Conservation (phyloP, 164 flowering plant species). For the Amborella trichopoda region DNA sequence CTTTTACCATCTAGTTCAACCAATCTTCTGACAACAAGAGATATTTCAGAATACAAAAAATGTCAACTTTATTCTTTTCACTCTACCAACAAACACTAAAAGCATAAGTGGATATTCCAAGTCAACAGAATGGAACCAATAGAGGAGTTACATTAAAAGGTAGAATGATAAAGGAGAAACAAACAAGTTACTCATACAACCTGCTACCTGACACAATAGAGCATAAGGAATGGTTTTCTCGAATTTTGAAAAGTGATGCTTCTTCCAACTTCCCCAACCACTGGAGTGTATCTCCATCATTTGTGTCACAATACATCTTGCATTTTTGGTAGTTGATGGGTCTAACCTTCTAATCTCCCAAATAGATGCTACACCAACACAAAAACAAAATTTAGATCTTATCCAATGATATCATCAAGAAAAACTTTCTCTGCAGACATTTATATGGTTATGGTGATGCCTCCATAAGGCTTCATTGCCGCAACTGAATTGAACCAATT, state of each 20-base stretch:
- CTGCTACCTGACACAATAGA: constrained; percentile 82
- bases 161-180: constrained; percentile 1
- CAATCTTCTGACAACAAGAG: no score
- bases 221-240: constrained; percentile 72
- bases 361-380: constrained; percentile 55
- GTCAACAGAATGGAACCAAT: neutral
- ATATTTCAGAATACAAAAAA: no score
- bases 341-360: constrained; percentile 81
- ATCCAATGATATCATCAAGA: no score
- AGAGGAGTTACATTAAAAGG: neutral
- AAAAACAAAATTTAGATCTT: no score
- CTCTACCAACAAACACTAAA: neutral
- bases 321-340: constrained; percentile 22
- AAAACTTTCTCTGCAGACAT: no score
- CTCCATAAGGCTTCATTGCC: no score
- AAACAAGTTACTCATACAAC: constrained; percentile 27
- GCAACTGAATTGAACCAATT: no score
- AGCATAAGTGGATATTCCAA: neutral
- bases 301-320: constrained; percentile 68
- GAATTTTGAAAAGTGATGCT: constrained; percentile 41
- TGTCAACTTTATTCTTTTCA: no score
- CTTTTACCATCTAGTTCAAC: no score
- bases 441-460: no score
- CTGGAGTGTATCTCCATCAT: constrained; percentile 58
- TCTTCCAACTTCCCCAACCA: constrained; percentile 73